Conservation (phyloP, 192 early-diverging fungal species). For the Coemansia sp. region DNA sequence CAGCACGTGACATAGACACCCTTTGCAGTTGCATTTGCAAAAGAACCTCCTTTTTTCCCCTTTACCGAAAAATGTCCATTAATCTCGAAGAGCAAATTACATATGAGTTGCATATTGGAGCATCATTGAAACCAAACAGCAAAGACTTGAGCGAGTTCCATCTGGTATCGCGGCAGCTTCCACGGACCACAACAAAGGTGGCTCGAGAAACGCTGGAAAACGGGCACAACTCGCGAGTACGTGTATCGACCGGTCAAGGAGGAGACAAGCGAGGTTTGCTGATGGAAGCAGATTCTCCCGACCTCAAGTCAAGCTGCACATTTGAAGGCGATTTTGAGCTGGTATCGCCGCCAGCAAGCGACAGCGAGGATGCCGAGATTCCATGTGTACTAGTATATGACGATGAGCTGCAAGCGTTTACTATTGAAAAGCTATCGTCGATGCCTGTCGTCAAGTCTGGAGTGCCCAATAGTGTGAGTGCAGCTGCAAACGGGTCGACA, state of each 20-base stretch:
- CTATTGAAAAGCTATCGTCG: slow-evolving; percentile 32
- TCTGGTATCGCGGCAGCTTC: slow-evolving; percentile 36
- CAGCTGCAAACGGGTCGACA: slow-evolving; percentile 2
- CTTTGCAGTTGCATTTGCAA: background rate
- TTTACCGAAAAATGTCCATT: slow-evolving; percentile 36
- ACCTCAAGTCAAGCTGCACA: slow-evolving; percentile 33
- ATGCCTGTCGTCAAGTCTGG: slow-evolving; percentile 17
- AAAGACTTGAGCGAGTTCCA: slow-evolving; percentile 25
- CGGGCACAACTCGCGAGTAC: slow-evolving; percentile 22
- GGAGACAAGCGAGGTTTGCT: slow-evolving; percentile 14
- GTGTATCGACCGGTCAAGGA: slow-evolving; percentile 10
- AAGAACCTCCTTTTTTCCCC: slow-evolving; percentile 5
- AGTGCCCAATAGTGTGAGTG: slow-evolving; percentile 7
- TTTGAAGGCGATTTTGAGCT: slow-evolving; percentile 46
- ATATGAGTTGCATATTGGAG: slow-evolving; percentile 27
- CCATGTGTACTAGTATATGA: slow-evolving; percentile 47
- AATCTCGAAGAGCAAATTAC: slow-evolving; percentile 43
- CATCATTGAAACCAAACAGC: slow-evolving; percentile 13
- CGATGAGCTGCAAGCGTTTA: slow-evolving; percentile 35
- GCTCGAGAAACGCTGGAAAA: slow-evolving; percentile 43
- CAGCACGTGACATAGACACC: background rate
- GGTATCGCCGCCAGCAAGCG: slow-evolving; percentile 1
- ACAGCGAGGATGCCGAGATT: slow-evolving; percentile 18
- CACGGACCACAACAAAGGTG: slow-evolving; percentile 41
- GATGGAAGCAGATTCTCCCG: slow-evolving; percentile 29